These are phyloP conservation scores for Pistacia atlantica DNA, from an alignment of 345 rosid species.

Conservation along the genomic window DNA sequence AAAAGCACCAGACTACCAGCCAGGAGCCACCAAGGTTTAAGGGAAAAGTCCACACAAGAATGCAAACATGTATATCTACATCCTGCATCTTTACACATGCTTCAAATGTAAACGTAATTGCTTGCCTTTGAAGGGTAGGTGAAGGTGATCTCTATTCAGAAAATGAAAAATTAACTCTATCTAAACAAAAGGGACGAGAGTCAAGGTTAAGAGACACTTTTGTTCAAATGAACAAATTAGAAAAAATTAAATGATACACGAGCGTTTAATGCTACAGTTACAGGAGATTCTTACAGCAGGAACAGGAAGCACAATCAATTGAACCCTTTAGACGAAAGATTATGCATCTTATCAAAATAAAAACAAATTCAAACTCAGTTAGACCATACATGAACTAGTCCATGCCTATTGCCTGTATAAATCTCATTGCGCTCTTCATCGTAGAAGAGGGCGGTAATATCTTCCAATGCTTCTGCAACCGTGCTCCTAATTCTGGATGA, in stretches of 20 bases:
- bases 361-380: constrained; percentile 33
- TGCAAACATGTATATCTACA: too few relatives aligned
- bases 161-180: too few relatives aligned
- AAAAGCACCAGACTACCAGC: too few relatives aligned
- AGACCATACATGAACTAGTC: constrained; percentile 79
- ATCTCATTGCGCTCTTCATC: constrained; percentile 81
- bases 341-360: background rate
- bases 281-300: constrained; percentile 1
- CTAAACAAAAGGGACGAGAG: too few relatives aligned
- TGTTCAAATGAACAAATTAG: background rate
- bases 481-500: constrained; percentile 47
- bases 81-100: background rate
- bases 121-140: background rate
- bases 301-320: constrained; percentile 16
- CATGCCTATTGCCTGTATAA: constrained; percentile 69
- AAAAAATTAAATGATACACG: background rate
- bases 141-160: background rate
- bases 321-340: constrained; percentile 10
- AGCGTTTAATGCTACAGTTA: background rate
- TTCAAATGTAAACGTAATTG: too few relatives aligned
- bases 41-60: too few relatives aligned
- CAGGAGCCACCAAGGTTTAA: too few relatives aligned
- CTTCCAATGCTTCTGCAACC: constrained; percentile 72
- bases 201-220: too few relatives aligned
- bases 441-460: constrained; percentile 75